Evolutionary conservation across 768 basidiomycete species (phyloP).

Genomic region (Crucibulum laeve): DNA sequence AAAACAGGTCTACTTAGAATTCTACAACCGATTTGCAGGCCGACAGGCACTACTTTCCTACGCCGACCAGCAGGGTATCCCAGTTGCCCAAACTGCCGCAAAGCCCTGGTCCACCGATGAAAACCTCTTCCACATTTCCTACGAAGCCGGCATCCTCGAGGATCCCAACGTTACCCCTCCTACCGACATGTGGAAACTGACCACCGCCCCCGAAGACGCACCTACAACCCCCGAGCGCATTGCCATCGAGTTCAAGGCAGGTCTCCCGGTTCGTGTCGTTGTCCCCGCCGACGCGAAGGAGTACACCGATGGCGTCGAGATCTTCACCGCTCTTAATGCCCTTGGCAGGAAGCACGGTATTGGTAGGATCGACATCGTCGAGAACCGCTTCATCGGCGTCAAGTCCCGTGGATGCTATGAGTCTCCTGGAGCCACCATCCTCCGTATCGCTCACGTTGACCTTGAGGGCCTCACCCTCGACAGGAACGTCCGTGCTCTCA

Average conservation of each 20-base stretch:
- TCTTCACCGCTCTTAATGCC: constrained; percentile 88
- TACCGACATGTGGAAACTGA: constrained; percentile 98
- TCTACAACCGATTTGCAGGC: constrained; percentile 97
- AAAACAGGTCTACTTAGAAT: constrained; percentile 46
- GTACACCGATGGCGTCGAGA: constrained; percentile 89
- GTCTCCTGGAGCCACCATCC: constrained; percentile 92
- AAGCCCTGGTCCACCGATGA: constrained; percentile 99
- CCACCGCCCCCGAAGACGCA: constrained; percentile 75
- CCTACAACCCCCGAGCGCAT: constrained; percentile 77
- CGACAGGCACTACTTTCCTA: constrained; percentile 90
- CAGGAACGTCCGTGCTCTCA: constrained; percentile 89
- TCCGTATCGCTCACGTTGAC: constrained; percentile 93
- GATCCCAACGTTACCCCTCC: constrained; percentile 95
- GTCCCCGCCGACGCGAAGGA: constrained; percentile 50
- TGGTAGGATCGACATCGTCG: constrained; percentile 97
- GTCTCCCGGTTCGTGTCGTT: constrained; percentile 82
- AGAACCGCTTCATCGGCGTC: constrained; percentile 99
- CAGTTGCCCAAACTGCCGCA: constrained; percentile 90
- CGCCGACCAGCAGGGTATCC: constrained; percentile 84
- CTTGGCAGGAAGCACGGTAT: constrained; percentile 94
- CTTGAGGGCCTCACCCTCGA: constrained; percentile 97
- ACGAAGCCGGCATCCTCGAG: constrained; percentile 98
- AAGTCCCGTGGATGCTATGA: constrained; percentile 99
- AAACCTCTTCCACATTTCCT: constrained; percentile 99
- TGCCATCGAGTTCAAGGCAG: constrained; percentile 79